Evolutionary conservation across 495 filamentous ascomycete genomes (phyloP).

Genomic region (Apiosordaria backusii): DNA sequence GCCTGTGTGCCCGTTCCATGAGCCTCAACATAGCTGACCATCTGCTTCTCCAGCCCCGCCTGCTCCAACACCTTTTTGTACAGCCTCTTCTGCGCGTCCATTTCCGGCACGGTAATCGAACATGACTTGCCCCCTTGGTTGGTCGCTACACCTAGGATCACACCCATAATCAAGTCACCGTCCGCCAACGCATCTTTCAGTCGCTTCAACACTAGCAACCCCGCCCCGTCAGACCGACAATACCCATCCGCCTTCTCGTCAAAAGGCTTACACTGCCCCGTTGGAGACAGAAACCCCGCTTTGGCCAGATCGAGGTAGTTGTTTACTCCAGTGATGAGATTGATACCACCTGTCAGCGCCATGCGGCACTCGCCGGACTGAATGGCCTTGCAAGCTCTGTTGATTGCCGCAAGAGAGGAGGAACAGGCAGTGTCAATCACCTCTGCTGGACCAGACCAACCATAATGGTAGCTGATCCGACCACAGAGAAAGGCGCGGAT

Average conservation of each 20-base stretch:
- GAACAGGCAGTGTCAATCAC: conserved; percentile 53
- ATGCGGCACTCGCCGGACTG: conserved; percentile 30
- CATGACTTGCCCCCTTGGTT: conserved; percentile 47
- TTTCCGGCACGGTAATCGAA: conserved; percentile 1
- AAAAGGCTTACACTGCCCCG: conserved; percentile 52
- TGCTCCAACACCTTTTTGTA: background rate
- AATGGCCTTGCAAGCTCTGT: conserved; percentile 49
- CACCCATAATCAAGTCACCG: conserved; percentile 51
- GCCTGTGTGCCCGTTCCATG: conserved; percentile 13
- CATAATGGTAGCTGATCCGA: conserved; percentile 47
- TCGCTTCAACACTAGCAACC: conserved; percentile 50
- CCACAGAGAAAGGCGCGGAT: conserved; percentile 39
- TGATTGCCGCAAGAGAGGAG: conserved; percentile 48
- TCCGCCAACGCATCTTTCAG: conserved; percentile 46
- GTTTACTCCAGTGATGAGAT: conserved; percentile 49
- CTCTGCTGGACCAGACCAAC: conserved; percentile 38
- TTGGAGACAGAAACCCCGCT: conserved; percentile 34
- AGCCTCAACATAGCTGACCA: conserved; percentile 5
- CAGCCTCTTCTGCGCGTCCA: background rate
- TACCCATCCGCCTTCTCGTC: conserved; percentile 59
- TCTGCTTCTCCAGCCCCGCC: background rate
- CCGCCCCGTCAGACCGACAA: conserved; percentile 56
- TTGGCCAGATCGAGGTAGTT: conserved; percentile 26
- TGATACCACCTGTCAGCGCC: conserved; percentile 49
- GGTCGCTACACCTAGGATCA: conserved; percentile 50